Conservation (phyloP, 2,329 filamentous ascomycete species). For the Monilinia polystroma region DNA sequence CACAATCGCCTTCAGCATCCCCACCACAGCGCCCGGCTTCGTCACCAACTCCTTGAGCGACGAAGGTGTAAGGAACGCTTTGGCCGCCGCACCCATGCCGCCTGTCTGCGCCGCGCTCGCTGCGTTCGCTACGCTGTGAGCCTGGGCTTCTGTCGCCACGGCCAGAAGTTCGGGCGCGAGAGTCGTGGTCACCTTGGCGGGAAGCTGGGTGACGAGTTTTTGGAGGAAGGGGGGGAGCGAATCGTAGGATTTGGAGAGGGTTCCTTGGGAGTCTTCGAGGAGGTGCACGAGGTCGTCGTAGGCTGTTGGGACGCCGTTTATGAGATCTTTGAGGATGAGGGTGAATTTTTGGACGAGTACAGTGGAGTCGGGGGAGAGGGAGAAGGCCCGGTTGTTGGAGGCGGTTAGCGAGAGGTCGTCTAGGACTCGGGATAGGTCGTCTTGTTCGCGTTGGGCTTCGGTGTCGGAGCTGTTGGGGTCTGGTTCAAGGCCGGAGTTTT, state of each 20-base stretch:
- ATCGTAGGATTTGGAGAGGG: constrained; percentile 59
- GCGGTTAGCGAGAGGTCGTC: constrained; percentile 81
- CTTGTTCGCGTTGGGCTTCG: constrained; percentile 55
- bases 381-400: constrained; percentile 82
- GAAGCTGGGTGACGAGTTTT: constrained; percentile 81
- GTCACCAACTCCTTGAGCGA: constrained; percentile 77
- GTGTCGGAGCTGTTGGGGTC: constrained; percentile 41
- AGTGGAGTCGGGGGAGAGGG: constrained; percentile 78
- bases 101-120: constrained; percentile 27
- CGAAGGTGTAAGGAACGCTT: constrained; percentile 67
- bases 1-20: constrained; percentile 86
- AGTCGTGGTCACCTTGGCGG: constrained; percentile 73
- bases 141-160: constrained; percentile 70
- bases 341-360: constrained; percentile 83
- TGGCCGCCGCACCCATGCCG: constrained; percentile 55
- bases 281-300: constrained; percentile 77
- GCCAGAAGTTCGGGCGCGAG: constrained; percentile 82
- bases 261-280: constrained; percentile 59
- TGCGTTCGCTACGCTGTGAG: constrained; percentile 25
- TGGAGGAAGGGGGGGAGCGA: constrained; percentile 76
- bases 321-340: constrained; percentile 84
- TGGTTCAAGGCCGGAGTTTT: constrained; percentile 42
- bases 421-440: constrained; percentile 76
- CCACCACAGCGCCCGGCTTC: constrained; percentile 81
- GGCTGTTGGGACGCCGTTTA: constrained; percentile 89